phyloP scores from a whole-genome alignment of 345 rosid species.

The Hirschfeldia incana region DNA sequence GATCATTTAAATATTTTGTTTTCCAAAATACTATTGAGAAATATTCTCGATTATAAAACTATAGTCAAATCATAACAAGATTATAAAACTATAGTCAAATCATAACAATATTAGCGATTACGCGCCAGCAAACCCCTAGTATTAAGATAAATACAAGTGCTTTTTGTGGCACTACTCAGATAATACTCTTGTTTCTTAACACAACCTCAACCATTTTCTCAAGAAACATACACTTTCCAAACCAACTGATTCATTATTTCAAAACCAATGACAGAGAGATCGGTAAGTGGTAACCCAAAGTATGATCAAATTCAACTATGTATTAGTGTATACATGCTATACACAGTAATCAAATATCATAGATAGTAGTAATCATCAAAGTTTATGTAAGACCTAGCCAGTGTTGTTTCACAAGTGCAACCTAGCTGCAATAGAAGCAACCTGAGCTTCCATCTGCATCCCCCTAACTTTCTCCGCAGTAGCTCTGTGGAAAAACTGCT shows the following conservation, averaged over 20 bases:
- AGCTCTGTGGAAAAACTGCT: constrained; percentile 89
- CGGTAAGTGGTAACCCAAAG: background rate
- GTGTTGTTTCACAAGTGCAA: constrained; percentile 17
- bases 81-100: no score
- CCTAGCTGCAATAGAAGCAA: constrained; percentile 80
- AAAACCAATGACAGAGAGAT: background rate
- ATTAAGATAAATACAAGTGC: no score
- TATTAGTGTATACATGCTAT: background rate
- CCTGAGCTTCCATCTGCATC: constrained; percentile 86
- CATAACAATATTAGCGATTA: no score
- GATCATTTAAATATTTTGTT: no score
- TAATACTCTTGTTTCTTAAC: no score
- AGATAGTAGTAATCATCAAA: background rate
- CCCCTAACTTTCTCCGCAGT: constrained; percentile 74
- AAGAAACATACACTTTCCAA: background rate
- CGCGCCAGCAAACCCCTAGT: no score
- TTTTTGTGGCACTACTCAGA: no score
- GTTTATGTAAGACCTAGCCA: background rate
- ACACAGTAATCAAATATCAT: background rate
- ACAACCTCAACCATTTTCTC: background rate
- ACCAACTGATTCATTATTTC: background rate
- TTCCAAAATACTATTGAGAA: no score
- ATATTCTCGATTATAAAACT: no score
- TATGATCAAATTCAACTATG: constrained; percentile 2
- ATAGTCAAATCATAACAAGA: no score